These are phyloP conservation scores for Globisporangium abappressorium DNA, from an alignment of 352 stramenopile species.

Conservation along the genomic window DNA sequence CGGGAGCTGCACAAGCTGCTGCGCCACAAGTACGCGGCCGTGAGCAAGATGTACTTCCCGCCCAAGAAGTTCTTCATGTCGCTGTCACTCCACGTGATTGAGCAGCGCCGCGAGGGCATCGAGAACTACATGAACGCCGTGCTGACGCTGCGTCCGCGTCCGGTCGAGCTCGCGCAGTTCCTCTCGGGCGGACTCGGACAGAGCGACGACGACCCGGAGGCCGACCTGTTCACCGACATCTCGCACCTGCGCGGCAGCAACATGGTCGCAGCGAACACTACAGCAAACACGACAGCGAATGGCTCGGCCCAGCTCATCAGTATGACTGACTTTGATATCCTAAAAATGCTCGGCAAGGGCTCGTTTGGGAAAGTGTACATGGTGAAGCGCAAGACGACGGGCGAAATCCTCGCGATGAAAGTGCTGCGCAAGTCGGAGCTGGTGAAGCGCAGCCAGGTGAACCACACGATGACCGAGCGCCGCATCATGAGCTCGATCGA, in stretches of 20 bases:
- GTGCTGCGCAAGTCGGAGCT: slow-evolving; percentile 84
- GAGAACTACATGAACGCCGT: slow-evolving; percentile 84
- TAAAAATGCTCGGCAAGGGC: slow-evolving; percentile 97
- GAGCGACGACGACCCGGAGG: slow-evolving; percentile 59
- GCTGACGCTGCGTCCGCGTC: slow-evolving; percentile 62
- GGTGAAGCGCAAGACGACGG: slow-evolving; percentile 80
- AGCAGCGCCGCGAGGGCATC: slow-evolving; percentile 77
- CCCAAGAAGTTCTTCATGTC: slow-evolving; percentile 88
- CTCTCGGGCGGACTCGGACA: slow-evolving; percentile 39
- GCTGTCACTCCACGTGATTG: slow-evolving; percentile 83
- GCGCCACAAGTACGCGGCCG: slow-evolving; percentile 71
- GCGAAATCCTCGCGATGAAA: slow-evolving; percentile 87
- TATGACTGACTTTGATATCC: slow-evolving; percentile 94
- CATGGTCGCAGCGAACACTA: neutral
- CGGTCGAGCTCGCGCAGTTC: slow-evolving; percentile 68
- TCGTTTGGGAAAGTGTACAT: slow-evolving; percentile 98
- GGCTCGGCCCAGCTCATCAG: slow-evolving; percentile 30
- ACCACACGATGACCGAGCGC: slow-evolving; percentile 88
- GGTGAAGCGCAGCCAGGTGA: slow-evolving; percentile 86
- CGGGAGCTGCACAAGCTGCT: slow-evolving; percentile 80
- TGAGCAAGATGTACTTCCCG: slow-evolving; percentile 82
- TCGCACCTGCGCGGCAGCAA: slow-evolving; percentile 18
- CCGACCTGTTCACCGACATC: slow-evolving; percentile 44
- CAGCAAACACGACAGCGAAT: neutral
- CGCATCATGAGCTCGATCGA: slow-evolving; percentile 88